Base-by-base conservation (phyloP, 441 rosid genomes). In the Eutrema salsugineum region DNA sequence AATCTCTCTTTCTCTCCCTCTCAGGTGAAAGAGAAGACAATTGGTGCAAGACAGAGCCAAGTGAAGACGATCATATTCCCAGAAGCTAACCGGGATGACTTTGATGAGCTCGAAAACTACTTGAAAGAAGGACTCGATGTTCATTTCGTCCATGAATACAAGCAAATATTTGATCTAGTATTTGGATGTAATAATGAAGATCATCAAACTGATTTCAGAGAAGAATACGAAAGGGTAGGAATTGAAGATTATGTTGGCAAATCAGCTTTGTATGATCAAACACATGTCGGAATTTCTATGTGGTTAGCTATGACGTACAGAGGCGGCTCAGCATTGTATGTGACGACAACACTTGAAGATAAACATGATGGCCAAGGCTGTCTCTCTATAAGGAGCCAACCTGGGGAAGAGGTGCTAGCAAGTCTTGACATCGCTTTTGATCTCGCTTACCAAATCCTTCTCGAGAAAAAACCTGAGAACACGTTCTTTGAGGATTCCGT, bases 21-120 rank as follows among this genome's bases (percentile, higher is more conserved):
- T 39, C 85, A 93, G 96, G 97, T 91, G 9, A 91, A 89, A 78
- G 98, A 91, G 91, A 93, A 93, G 75, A 86, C 94, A 27, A 86
- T 87, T 63, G 93, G 96, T 4, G 93, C 98, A 5, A 84, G 86
- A 76, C 79, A 94, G 77, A 91, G 93, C 2, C 85, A 80, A 4
- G 85, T 89, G 76, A 93, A 81, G 86, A 86, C 83, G 1, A 84
- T 89, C 48, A 79, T 91, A 51, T 85, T 91, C 78, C 96, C 97
- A 8, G 73, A 88, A 39, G 97, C 95, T 0, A 88, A 89, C 80
- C 76, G 90, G 71, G 83, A 89, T 72, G 97, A 91, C 44, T 89
- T 77, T 12, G 94, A 88, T 7, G 93, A 88, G 80, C 94, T 91
- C 5, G 80, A 88, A 0, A 51, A 76, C 4, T 88, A 91, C 35